Evolutionary conservation across 225 moss, liverwort and hornwort species (phyloP).

Genomic region (Sphagnum tenellum): DNA sequence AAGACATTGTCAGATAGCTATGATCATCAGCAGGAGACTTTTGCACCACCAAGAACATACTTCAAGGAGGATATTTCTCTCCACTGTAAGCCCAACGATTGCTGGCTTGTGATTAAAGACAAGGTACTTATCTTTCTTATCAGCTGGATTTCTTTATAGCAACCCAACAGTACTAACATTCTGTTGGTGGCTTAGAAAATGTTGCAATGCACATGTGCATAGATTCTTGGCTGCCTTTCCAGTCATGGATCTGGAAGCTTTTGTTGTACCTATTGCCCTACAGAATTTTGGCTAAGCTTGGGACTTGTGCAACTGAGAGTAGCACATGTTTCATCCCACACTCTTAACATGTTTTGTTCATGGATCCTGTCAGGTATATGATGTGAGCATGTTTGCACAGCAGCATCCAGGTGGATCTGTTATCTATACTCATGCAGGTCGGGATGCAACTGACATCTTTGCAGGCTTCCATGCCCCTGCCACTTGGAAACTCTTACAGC

Average conservation of each 20-base stretch:
- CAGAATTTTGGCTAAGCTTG: background rate
- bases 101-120: constrained; percentile 85
- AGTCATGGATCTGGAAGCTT: background rate
- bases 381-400: constrained; percentile 71
- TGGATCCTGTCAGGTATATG: constrained; percentile 52
- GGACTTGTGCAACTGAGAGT: too few relatives aligned
- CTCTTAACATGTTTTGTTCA: too few relatives aligned
- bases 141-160: too few relatives aligned
- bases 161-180: too few relatives aligned
- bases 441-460: constrained; percentile 83
- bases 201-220: too few relatives aligned
- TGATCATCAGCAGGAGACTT: too few relatives aligned
- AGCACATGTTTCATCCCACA: too few relatives aligned
- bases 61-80: constrained; percentile 31
- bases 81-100: constrained; percentile 56
- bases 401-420: constrained; percentile 82
- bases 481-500: constrained; percentile 61
- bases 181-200: too few relatives aligned
- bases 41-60: too few relatives aligned
- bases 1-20: too few relatives aligned
- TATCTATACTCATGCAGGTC: constrained; percentile 66
- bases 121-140: constrained; percentile 24
- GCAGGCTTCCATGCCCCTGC: constrained; percentile 64
- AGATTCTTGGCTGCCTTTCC: background rate
- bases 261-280: background rate